These are phyloP conservation scores for Mucor circinelloides DNA, from an alignment of 371 early-diverging fungal genomes.

Conservation along the genomic window DNA sequence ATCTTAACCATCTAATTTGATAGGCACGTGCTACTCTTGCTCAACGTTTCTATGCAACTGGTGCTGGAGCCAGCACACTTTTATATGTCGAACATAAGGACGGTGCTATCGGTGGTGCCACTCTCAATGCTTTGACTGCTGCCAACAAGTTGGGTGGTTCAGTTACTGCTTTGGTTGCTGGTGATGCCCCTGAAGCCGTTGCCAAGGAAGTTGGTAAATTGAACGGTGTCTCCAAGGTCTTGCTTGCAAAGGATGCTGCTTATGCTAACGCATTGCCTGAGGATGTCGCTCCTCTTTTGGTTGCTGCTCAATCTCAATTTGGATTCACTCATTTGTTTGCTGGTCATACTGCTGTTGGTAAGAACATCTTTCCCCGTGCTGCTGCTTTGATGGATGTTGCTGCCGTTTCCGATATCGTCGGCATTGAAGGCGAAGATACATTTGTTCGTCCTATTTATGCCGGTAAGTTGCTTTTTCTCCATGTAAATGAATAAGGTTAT, in stretches of 20 bases:
- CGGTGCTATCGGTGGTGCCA: slow-evolving; percentile 69
- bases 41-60: slow-evolving; percentile 63
- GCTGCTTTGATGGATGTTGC: slow-evolving; percentile 93
- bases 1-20: neutral
- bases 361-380: slow-evolving; percentile 92
- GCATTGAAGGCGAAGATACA: slow-evolving; percentile 78
- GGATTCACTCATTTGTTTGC: slow-evolving; percentile 87
- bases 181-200: slow-evolving; percentile 73
- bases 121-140: slow-evolving; percentile 90
- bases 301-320: slow-evolving; percentile 71
- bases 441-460: slow-evolving; percentile 98
- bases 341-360: slow-evolving; percentile 88
- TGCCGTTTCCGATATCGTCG: slow-evolving; percentile 89
- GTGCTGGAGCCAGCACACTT: slow-evolving; percentile 72
- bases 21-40: slow-evolving; percentile 44
- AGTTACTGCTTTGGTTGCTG: slow-evolving; percentile 91
- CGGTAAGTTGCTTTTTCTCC: slow-evolving; percentile 49
- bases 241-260: slow-evolving; percentile 80
- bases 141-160: slow-evolving; percentile 78
- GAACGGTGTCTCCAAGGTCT: slow-evolving; percentile 80
- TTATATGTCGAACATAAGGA: slow-evolving; percentile 91
- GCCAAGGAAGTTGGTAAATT: slow-evolving; percentile 73
- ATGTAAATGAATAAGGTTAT: neutral
- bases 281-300: slow-evolving; percentile 77
- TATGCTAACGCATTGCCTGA: slow-evolving; percentile 86